Base-by-base conservation (phyloP, 2,329 filamentous ascomycete genomes). In the Colletotrichum sp. region DNA sequence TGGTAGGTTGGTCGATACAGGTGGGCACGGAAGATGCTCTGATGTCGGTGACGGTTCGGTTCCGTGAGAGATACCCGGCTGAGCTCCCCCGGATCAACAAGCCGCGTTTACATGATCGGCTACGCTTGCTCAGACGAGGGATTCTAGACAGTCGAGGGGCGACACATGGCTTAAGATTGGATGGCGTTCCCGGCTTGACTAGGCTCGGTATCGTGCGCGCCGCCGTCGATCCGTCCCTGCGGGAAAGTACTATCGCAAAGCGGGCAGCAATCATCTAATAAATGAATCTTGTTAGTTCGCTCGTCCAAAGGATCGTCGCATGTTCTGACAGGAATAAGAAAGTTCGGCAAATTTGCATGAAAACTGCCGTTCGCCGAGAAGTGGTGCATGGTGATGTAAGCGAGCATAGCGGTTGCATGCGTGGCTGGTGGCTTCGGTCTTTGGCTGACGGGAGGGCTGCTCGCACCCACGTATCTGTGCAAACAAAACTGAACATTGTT, bases 281-380 rank as follows among this genome's bases (percentile, higher is more conserved):
- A 33, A 57, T 47, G n/a, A 21, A 59, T 33, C 5, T 43, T 21
- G 67, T 27, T 66, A 47, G 27, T 34, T 5, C 6, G 31, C n/a
- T 21, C 58, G 16, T 54, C 16, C 9, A 24, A 61, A 57, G 36
- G 66, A 70, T 51, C 27, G 12, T 66, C 54, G 67, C 24, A 70
- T 66, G 59, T 51, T 51, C 55, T 51, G 69, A 63, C 62, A 71
- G 29, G 57, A 73, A 74, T 21, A 67, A 74, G 57, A 58, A 74
- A 74, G 57, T 36, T 65, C 3, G 31, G 34, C 33, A 33, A 55
- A 34, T 38, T 58, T 65, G 51, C 59, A 65, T 36, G 33, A 36
- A 47, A 62, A 62, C 38, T 71, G 71, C 71, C 68, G 68, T 58
- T 51, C 38, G 70, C 67, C 70, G 54, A 31, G 29, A 33, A 65